Evolutionary conservation across 2,329 filamentous ascomycete genomes (phyloP).

Genomic region (Ophiostoma perfectum): DNA sequence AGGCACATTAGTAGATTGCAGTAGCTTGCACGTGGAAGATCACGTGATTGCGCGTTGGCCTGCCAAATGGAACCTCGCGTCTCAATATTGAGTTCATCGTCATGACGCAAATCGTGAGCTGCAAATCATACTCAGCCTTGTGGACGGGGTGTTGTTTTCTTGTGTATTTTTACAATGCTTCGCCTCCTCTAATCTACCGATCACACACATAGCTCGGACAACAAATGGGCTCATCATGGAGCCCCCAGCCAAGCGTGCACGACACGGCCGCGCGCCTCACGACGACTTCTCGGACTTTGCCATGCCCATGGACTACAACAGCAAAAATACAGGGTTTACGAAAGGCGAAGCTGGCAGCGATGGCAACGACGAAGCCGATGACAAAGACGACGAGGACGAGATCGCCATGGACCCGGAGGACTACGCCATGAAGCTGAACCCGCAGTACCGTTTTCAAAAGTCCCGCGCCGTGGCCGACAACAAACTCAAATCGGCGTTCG

Average conservation of each 20-base stretch:
- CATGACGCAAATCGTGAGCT: neutral
- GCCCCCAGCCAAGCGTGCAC: constrained; percentile 24
- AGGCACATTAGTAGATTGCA: neutral
- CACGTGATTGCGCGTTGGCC: constrained; percentile 12
- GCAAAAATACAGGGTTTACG: neutral
- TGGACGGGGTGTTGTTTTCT: neutral
- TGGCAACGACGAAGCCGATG: constrained; percentile 20
- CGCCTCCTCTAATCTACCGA: neutral
- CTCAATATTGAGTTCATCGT: neutral
- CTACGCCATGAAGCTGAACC: constrained; percentile 45
- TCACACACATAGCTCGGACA: neutral
- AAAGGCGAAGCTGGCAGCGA: neutral
- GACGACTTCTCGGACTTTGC: constrained; percentile 2
- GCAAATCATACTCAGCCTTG: neutral
- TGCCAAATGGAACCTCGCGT: neutral
- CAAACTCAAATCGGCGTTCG: constrained; percentile 76
- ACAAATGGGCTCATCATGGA: constrained; percentile 24
- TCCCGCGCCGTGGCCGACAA: constrained; percentile 62
- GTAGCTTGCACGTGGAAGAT: neutral
- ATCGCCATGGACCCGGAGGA: constrained; percentile 45
- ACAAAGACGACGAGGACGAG: constrained; percentile 43
- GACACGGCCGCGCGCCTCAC: constrained; percentile 20
- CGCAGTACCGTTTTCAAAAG: constrained; percentile 53
- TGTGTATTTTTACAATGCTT: neutral
- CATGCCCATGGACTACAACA: constrained; percentile 10